Evolutionary conservation across 2,329 filamentous ascomycete species (phyloP).

Genomic region (Alternaria burnsii): DNA sequence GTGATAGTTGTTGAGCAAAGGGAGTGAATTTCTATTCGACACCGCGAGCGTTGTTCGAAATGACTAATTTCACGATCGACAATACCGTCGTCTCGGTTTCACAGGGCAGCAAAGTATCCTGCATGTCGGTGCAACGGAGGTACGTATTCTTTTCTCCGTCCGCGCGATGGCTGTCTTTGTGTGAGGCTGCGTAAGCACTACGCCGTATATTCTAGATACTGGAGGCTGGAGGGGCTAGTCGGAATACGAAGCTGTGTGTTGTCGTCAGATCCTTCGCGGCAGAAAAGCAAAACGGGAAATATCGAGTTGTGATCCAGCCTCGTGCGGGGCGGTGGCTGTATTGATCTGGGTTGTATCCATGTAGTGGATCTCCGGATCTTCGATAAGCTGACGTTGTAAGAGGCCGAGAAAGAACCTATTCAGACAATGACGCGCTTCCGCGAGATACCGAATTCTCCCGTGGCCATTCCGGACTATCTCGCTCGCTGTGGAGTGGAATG

Average conservation of each 20-base stretch:
- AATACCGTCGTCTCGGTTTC: not conserved
- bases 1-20: not conserved
- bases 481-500: not conserved
- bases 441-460: slow-evolving; percentile 3
- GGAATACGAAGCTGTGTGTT: slow-evolving; percentile 11
- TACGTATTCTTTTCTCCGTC: not conserved
- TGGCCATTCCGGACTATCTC: not conserved
- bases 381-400: not conserved
- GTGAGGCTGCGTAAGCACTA: slow-evolving; percentile 8
- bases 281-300: slow-evolving; percentile 7
- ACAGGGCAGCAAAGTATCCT: not conserved
- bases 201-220: not conserved
- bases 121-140: not conserved
- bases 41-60: not conserved
- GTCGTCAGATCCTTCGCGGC: slow-evolving; percentile 10
- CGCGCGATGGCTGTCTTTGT: not conserved
- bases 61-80: not conserved
- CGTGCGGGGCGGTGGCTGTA: slow-evolving; percentile 2
- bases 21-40: not conserved
- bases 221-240: not conserved
- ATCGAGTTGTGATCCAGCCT: slow-evolving; percentile 6
- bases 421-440: slow-evolving; percentile 7
- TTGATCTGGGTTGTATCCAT: not conserved
- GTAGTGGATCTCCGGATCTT: slow-evolving; percentile 7
- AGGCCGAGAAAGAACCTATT: not conserved